A percentile compares a stretch with the other conserved stretches of the same genome.
Conservation (phyloP, 352 stramenopile species). For the Phytophthora nicotianae region DNA sequence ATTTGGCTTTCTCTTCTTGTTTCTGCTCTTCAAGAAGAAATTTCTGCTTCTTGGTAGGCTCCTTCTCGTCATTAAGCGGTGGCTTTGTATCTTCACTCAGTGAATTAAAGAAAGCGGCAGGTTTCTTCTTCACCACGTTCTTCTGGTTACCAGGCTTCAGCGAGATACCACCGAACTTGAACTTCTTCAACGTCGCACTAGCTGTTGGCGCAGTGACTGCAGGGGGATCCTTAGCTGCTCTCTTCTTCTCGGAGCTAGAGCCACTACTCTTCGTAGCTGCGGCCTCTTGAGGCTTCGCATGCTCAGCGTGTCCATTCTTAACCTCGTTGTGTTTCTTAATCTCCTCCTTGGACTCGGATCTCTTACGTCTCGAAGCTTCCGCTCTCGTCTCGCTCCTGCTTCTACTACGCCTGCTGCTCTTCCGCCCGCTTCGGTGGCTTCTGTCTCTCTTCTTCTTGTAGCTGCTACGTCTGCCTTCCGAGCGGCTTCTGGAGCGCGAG, state of each 20-base stretch:
- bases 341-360: constrained; percentile 34
- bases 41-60: constrained; percentile 54
- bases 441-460: constrained; percentile 36
- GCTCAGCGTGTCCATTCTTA: constrained; percentile 1
- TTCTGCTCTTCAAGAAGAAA: constrained; percentile 39
- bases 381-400: constrained; percentile 21
- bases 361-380: constrained; percentile 7
- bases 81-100: constrained; percentile 21
- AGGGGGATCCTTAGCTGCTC: background rate
- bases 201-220: constrained; percentile 19
- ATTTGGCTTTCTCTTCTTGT: constrained; percentile 61
- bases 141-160: constrained; percentile 51
- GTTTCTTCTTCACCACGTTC: constrained; percentile 25
- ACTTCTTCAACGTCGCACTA: constrained; percentile 43
- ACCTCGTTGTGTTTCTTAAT: constrained; percentile 5
- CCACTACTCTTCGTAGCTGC: constrained; percentile 1
- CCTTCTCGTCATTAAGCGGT: constrained; percentile 34
- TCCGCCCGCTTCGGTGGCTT: constrained; percentile 26
- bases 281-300: constrained; percentile 3
- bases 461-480: constrained; percentile 19
- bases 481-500: constrained; percentile 42
- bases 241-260: constrained; percentile 11
- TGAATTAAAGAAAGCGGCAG: constrained; percentile 26
- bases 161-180: constrained; percentile 75
- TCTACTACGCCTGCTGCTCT: constrained; percentile 26